phyloP scores from a whole-genome alignment of 2,329 filamentous ascomycete species.

The Mollisia scopiformis region DNA sequence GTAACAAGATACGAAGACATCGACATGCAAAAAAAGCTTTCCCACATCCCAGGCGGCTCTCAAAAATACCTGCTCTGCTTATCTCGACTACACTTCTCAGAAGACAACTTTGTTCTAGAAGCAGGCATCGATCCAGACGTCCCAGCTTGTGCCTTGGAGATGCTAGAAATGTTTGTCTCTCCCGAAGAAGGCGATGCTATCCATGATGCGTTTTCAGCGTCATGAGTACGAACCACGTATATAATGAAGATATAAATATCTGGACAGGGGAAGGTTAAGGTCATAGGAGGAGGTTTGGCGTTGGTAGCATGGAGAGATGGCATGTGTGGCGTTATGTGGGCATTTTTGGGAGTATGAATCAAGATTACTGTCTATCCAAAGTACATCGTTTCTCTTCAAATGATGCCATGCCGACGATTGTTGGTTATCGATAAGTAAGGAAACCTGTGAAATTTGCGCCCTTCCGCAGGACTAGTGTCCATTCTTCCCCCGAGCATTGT shows the following conservation, averaged over 20 bases:
- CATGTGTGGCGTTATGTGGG: not conserved
- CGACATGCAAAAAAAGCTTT: slow-evolving; percentile 73
- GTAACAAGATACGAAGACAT: slow-evolving; percentile 61
- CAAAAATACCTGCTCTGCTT: slow-evolving; percentile 84
- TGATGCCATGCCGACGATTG: not conserved
- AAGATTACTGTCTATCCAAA: not conserved
- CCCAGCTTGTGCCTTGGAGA: slow-evolving; percentile 76
- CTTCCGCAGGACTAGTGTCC: too few species aligned
- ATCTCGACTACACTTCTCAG: slow-evolving; percentile 81
- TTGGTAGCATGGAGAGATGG: not conserved
- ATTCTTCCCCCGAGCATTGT: too few species aligned
- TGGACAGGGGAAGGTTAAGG: not conserved
- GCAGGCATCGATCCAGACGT: slow-evolving; percentile 76
- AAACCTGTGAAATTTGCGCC: too few species aligned
- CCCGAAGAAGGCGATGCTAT: slow-evolving; percentile 73
- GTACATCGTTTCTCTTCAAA: not conserved
- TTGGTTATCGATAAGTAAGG: too few species aligned
- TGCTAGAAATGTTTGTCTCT: slow-evolving; percentile 80
- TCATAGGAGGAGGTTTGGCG: not conserved
- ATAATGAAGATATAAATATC: slow-evolving; percentile 1
- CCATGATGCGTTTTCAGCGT: slow-evolving; percentile 32
- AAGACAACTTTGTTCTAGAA: slow-evolving; percentile 79
- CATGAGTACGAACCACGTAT: slow-evolving; percentile 2
- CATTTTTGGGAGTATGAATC: not conserved
- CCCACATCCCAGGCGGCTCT: slow-evolving; percentile 68